Base-by-base conservation (phyloP, 2,329 filamentous ascomycete genomes). In the Scedosporium minutisporum region DNA sequence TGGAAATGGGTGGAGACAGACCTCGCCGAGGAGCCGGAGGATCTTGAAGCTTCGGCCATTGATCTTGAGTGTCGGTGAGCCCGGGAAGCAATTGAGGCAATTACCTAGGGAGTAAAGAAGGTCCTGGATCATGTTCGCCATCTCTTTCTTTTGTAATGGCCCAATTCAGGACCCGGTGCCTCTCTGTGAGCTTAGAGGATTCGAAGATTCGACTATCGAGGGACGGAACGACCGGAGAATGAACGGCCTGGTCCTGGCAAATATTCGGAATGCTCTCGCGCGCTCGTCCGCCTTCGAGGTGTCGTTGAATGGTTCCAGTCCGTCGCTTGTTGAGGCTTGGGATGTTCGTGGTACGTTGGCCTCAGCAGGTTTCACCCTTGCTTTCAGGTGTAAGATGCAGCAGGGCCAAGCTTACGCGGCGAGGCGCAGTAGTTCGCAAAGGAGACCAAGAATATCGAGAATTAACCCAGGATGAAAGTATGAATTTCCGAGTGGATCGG, bases 41-140 rank as follows among this genome's bases (percentile, higher is more conserved):
- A 99, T 96, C 82, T 97, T 97, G 82, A 97, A 97, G 77, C 87
- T 95, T 65, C 92, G 87, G 71, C 83, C 89, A 76, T 97, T 97
- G 79, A 99, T 95, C 77, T 95, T 96, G 68, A 99, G 85, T 63
- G 93, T 91, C 63, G 95, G 93, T 67, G 91, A 93, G 69, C 90
- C 90, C 14, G 95, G 93, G 73, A 99, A 97, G 80, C 95, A 99
- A 76, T 89, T 93, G 76, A 97, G 87, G 81, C 93, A 97, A 77
- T 93, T 96, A 66, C 91, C 92, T 65, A 99, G 84, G 64, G 92
- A 96, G 75, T 95, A 96, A 68, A 97, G 79, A 42, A 96, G 81
- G 74, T 97, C 95, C 67, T 93, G 84, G 65, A 97, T 80, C 72
- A 96, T 88, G 75, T 92, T 88, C 71, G 90, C 86, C 90, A 93